Base-by-base conservation (phyloP, 805 yeast genomes). In the Metschnikowia amazonensis region DNA sequence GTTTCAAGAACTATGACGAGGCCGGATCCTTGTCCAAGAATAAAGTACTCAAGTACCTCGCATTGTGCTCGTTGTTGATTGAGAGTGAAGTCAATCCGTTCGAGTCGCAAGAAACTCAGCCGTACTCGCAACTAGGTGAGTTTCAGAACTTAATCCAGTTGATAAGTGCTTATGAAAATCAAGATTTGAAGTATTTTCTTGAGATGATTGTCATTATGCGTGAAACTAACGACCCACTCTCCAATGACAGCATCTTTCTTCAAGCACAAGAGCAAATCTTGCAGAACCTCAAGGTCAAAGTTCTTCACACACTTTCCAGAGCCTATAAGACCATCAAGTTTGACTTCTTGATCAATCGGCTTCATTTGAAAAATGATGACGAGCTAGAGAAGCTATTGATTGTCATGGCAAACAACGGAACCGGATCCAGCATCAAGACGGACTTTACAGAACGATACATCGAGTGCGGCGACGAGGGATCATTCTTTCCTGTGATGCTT, bases 51-150 rank as follows among this genome's bases (percentile, higher is more conserved):
- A 78, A 79, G 50, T 82, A 80, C 61, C 72, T 82, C 45, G 79
- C 83, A 2, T 57, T 87, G 17, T 76, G 83, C 21, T 77, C 84
- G 4, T 64, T 85, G 41, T 66, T 87, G 36, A 72, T 80, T n/a
- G 82, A 81, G 44, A 80, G 75, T 36, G 82, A 79, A 50, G 77
- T 85, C 44, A 81, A 82, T 55, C 87, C 88, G 1, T 84, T 85
- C 55, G 85, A 82, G 50, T 78, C 87, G 0, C 86, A 81, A 56
- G 92, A 85, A 60, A 81, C 86, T 1, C 75, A 74, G 54, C 77
- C 81, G 5, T 80, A 77, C 57, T 50, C 65, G 38, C 46, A 60
- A 52, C 48, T 69, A 36, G 43, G 44, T 6, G 60, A 57, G 35
- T 56, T 43, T 28, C 30, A 28, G 11, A 58, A 59, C 34, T 56